Conservation (phyloP, 1,139 yeast species). For the Blastobotrys indianensis region DNA sequence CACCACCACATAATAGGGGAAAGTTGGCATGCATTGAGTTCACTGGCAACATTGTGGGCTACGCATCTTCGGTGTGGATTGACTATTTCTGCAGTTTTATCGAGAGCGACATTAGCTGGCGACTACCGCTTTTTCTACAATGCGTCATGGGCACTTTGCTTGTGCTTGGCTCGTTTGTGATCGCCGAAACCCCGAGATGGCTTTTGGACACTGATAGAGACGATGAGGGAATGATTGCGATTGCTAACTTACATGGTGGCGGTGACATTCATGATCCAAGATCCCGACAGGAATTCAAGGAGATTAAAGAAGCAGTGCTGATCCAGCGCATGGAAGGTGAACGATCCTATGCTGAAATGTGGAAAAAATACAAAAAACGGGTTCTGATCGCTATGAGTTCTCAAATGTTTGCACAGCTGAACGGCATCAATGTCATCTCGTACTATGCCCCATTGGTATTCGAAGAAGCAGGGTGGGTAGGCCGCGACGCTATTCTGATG, state of each 20-base stretch:
- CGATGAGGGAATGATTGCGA: conserved; percentile 77
- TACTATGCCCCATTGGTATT: conserved; percentile 92
- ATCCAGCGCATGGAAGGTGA: conserved; percentile 76
- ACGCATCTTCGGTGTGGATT: conserved; percentile 83
- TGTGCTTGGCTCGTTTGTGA: conserved; percentile 64
- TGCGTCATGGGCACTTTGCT: conserved; percentile 66
- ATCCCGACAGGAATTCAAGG: conserved; percentile 66
- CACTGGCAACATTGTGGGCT: conserved; percentile 86
- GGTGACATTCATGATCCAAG: conserved; percentile 48
- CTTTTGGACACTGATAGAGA: conserved; percentile 81
- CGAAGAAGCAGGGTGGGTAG: conserved; percentile 93
- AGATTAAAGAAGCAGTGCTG: conserved; percentile 75
- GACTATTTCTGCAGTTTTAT: conserved; percentile 74
- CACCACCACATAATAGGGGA: conserved; percentile 86
- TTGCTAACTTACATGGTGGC: conserved; percentile 72
- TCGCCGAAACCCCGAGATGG: conserved; percentile 91
- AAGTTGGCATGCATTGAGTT: conserved; percentile 86
- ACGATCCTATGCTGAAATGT: conserved; percentile 63
- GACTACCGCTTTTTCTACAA: conserved; percentile 73
- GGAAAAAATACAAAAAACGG: conserved; percentile 62
- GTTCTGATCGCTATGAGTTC: conserved; percentile 88
- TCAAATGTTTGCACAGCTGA: conserved; percentile 85
- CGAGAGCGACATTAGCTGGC: conserved; percentile 58
- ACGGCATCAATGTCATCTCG: conserved; percentile 88
- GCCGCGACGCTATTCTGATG: conserved; percentile 82